Base-by-base conservation (phyloP, 768 basidiomycete genomes). In the Lactarius hengduanensis region DNA sequence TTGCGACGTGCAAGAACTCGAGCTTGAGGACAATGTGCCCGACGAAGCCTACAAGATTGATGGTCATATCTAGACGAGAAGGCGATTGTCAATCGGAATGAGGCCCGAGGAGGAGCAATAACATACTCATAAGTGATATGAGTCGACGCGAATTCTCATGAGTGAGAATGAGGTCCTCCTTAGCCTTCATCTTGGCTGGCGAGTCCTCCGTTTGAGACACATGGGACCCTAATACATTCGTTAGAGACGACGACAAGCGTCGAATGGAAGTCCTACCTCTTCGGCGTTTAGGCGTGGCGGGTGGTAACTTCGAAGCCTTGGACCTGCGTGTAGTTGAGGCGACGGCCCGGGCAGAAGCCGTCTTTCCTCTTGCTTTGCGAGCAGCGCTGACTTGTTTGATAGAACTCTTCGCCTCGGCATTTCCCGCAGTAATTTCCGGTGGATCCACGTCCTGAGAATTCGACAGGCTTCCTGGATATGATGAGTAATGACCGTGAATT, bases 381-480 rank as follows among this genome's bases (percentile, higher is more conserved):
- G 45, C 64, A n/a, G 61, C 50, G 13, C 61, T 60, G 54, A 57
- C 32, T 53, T 61, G 70, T 22, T 59, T 56, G 7, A 61, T 57
- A 38, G 69, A 67, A 36, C 63, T 67, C 56, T 65, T 70, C 22
- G 38, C 54, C 30, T 55, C 32, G 22, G 59, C 7, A 18, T 16
- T 64, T 47, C 32, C 38, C 22, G 16, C 66, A n/a, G 30, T 57
- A 32, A 32, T 32, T 45, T 11, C 60, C 63, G 45, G 45, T 68
- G 55, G 1, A 84, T 67, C 45, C 81, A 71, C 20, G 75, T 61
- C 54, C 77, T 80, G 47, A 91, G 79, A 34, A 84, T 73, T 40
- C 69, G 74, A 69, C 82, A 86, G 0, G 86, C 89, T 16, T 82
- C 76, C 13, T 83, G 84, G 1, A 84, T 78, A 57, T 86, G 84